These are phyloP conservation scores for Westerdykella sp. DNA, from an alignment of 2,329 filamentous ascomycete species.

Conservation along the genomic window DNA sequence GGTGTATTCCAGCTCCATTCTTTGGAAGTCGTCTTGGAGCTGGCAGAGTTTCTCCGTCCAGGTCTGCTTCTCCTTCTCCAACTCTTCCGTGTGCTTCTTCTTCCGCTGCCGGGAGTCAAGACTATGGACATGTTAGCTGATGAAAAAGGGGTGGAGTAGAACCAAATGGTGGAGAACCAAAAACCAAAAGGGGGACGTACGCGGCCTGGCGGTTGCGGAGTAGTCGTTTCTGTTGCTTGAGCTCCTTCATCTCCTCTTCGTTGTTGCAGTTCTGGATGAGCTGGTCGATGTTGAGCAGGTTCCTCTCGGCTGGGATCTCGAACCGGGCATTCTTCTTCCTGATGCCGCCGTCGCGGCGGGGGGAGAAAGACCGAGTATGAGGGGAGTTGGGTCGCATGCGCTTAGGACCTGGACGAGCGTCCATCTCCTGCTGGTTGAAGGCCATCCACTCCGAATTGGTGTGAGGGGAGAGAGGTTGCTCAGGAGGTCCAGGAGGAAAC, in stretches of 20 bases:
- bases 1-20: constrained; percentile 58
- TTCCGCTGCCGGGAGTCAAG: constrained; percentile 96
- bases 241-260: constrained; percentile 91
- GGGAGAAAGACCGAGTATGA: constrained; percentile 63
- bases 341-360: constrained; percentile 76
- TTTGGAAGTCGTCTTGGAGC: constrained; percentile 70
- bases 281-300: constrained; percentile 88
- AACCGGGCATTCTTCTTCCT: constrained; percentile 99
- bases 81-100: constrained; percentile 94
- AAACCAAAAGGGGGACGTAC: constrained; percentile 55
- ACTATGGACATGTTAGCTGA: constrained; percentile 47
- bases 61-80: constrained; percentile 95
- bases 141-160: constrained; percentile 21
- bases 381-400: constrained; percentile 61
- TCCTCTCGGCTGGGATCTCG: constrained; percentile 91
- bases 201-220: constrained; percentile 94
- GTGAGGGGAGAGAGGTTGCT: constrained; percentile 54
- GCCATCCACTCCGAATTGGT: constrained; percentile 55
- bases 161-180: constrained; percentile 26
- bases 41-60: constrained; percentile 69
- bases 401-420: constrained; percentile 44
- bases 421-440: constrained; percentile 47
- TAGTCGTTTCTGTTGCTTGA: constrained; percentile 96
- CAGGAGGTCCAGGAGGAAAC: constrained; percentile 40
- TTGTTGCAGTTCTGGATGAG: constrained; percentile 82